Percentiles rank a stretch among this genome's conserved stretches.
These are phyloP conservation scores for Allium sativum DNA, from an alignment of 106 monocot species.

Conservation along the genomic window DNA sequence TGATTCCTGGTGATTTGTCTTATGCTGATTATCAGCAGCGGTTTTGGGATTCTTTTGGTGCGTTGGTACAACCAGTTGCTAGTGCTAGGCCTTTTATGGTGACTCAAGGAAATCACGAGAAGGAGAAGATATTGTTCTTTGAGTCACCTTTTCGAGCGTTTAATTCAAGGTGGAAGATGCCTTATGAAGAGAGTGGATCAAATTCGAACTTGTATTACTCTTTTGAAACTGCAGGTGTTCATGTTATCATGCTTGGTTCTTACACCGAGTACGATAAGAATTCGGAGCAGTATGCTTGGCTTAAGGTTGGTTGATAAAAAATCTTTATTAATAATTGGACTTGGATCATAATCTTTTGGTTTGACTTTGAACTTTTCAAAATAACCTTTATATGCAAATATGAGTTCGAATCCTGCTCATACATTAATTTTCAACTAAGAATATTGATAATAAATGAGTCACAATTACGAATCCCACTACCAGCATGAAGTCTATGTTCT, in stretches of 20 bases:
- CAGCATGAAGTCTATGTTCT: too few relatives aligned
- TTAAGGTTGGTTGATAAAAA: conserved; percentile 46
- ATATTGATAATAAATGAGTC: too few relatives aligned
- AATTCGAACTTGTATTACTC: conserved; percentile 89
- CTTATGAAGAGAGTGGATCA: conserved; percentile 81
- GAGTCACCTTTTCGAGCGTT: conserved; percentile 66
- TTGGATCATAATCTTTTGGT: too few relatives aligned
- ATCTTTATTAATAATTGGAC: too few relatives aligned
- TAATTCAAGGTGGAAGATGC: conserved; percentile 96
- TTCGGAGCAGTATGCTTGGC: conserved; percentile 86
- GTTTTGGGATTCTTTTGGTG: conserved; percentile 90
- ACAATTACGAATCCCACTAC: too few relatives aligned
- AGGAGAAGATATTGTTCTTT: conserved; percentile 57
- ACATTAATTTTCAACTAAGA: too few relatives aligned
- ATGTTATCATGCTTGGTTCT: conserved; percentile 92
- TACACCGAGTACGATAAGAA: conserved; percentile 72
- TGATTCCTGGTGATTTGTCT: conserved; percentile 86
- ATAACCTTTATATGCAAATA: too few relatives aligned
- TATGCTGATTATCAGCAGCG: conserved; percentile 91
- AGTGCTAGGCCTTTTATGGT: conserved; percentile 94
- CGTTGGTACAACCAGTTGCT: conserved; percentile 72
- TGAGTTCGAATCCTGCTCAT: too few relatives aligned
- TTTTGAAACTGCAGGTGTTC: conserved; percentile 72
- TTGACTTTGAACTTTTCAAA: too few relatives aligned
- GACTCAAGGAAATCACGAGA: conserved; percentile 97